These are phyloP conservation scores for Boletus pseudopeckii DNA, from an alignment of 768 basidiomycete species.

Conservation along the genomic window DNA sequence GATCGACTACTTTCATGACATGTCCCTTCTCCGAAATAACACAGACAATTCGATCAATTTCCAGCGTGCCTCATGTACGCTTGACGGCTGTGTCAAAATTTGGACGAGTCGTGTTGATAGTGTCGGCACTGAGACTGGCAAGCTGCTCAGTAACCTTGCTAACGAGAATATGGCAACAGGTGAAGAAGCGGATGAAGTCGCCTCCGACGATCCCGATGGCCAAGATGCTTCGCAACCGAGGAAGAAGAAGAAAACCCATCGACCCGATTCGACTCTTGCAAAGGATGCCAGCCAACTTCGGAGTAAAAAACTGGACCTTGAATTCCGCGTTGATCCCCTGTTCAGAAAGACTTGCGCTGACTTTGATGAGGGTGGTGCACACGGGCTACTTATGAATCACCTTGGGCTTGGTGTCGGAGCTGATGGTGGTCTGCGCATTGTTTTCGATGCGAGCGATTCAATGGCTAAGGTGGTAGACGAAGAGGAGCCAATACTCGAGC, in stretches of 20 bases:
- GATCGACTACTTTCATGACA: conserved; percentile 99
- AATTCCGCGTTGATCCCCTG: conserved; percentile 93
- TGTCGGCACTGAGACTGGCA: conserved; percentile 94
- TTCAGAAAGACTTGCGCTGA: conserved; percentile 98
- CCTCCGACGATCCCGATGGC: conserved; percentile 62
- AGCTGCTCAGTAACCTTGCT: conserved; percentile 85
- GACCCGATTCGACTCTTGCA: conserved; percentile 83
- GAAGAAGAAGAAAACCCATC: conserved; percentile 63
- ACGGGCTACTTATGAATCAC: conserved; percentile 96
- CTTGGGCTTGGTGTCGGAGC: conserved; percentile 71
- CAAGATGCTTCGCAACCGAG: conserved; percentile 55
- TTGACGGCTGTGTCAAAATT: conserved; percentile 99
- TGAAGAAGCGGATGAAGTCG: conserved; percentile 56
- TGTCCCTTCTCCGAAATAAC: conserved; percentile 90
- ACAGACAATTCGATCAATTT: conserved; percentile 98
- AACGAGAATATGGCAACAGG: conserved; percentile 58
- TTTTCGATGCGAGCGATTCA: conserved; percentile 95
- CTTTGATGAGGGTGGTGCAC: conserved; percentile 97
- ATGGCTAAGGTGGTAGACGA: conserved; percentile 77
- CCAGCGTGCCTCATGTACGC: conserved; percentile 94
- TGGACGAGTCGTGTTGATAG: conserved; percentile 98
- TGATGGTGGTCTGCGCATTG: conserved; percentile 82
- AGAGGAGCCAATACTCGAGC: conserved; percentile 60
- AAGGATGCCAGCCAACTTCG: conserved; percentile 78
- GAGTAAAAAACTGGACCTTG: conserved; percentile 92